phyloP scores from a whole-genome alignment of 139 green algal species.

The Chlorella vulgaris region DNA sequence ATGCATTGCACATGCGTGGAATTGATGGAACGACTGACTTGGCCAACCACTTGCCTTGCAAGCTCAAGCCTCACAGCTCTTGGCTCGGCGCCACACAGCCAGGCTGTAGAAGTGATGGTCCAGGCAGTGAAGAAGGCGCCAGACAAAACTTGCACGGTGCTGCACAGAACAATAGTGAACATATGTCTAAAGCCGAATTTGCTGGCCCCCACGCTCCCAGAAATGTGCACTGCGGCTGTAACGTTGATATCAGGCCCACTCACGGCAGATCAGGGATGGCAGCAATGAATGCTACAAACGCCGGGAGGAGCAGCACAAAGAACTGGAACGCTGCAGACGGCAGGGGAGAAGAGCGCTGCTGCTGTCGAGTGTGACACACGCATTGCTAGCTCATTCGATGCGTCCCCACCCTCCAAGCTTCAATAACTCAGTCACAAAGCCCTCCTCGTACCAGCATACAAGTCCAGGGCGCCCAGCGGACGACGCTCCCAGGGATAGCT shows the following conservation, averaged over 20 bases:
- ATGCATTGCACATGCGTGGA: background rate
- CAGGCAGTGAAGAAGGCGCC: background rate
- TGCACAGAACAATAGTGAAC: background rate
- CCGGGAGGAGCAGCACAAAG: background rate
- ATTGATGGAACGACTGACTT: background rate
- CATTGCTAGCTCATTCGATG: too few relatives aligned
- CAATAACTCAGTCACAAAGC: background rate
- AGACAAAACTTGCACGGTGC: background rate
- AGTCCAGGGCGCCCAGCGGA: conserved; percentile 16
- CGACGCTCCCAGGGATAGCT: conserved; percentile 17
- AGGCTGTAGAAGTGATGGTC: background rate
- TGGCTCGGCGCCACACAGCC: background rate
- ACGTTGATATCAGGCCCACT: too few relatives aligned
- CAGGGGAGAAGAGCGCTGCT: background rate
- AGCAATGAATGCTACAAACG: background rate
- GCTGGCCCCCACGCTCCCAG: too few relatives aligned
- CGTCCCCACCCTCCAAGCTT: too few relatives aligned
- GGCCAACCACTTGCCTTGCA: conserved; percentile 14
- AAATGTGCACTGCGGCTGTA: too few relatives aligned
- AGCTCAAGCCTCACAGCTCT: background rate
- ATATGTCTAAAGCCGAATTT: too few relatives aligned
- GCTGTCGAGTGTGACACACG: too few relatives aligned
- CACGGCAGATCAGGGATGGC: background rate
- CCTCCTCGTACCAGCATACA: conserved; percentile 2
- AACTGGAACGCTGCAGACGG: background rate